Conservation (phyloP, 805 yeast genomes). For the Schwanniomyces sp. region DNA sequence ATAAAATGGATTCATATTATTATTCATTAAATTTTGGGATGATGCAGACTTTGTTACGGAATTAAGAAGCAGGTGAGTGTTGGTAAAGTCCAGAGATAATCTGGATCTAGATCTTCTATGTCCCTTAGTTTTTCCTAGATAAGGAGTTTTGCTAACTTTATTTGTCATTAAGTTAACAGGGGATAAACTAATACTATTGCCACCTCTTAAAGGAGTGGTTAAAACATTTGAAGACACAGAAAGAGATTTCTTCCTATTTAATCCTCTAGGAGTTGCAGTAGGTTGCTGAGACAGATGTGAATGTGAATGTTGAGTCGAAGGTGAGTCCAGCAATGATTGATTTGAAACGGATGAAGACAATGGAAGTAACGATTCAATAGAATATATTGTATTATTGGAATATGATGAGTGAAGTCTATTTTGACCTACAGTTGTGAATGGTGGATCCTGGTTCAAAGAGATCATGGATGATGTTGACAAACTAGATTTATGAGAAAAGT, state of each 20-base stretch:
- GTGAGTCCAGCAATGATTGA: conserved; percentile 33
- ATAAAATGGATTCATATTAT: conserved; percentile 28
- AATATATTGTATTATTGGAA: conserved; percentile 26
- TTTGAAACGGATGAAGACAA: conserved; percentile 34
- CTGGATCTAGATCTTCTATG: conserved; percentile 44
- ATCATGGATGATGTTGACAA: conserved; percentile 23
- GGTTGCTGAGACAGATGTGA: conserved; percentile 1
- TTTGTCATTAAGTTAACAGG: conserved; percentile 19
- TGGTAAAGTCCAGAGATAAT: conserved; percentile 33
- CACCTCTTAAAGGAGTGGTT: conserved; percentile 35
- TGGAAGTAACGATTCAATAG: conserved; percentile 36
- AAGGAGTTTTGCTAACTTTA: conserved; percentile 40
- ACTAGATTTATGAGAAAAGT: conserved; percentile 14
- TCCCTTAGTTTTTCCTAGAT: conserved; percentile 21
- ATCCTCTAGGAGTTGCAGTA: conserved; percentile 33
- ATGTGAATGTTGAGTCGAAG: conserved; percentile 19
- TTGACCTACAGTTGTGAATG: not conserved
- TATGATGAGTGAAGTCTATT: conserved; percentile 10
- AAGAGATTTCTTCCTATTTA: conserved; percentile 32
- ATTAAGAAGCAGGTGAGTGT: conserved; percentile 13
- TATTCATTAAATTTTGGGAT: conserved; percentile 5
- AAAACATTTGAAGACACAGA: conserved; percentile 27
- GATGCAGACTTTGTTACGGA: conserved; percentile 7
- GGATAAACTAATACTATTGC: conserved; percentile 13
- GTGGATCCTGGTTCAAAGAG: conserved; percentile 22